Conservation (phyloP, 495 filamentous ascomycete species). For the Penicillium turbatum region DNA sequence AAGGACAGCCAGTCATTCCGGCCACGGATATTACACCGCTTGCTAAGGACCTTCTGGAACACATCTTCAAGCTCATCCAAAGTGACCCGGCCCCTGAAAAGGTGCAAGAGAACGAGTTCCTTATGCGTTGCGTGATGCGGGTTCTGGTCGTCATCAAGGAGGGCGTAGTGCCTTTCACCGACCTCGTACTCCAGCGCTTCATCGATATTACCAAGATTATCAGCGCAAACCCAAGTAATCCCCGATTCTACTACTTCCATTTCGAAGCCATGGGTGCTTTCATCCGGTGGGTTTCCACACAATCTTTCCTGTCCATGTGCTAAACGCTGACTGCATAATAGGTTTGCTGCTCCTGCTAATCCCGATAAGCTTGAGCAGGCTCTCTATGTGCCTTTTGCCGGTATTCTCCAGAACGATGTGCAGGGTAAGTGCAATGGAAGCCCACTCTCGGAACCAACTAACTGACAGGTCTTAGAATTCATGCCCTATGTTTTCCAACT, state of each 20-base stretch:
- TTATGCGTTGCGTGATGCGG: slow-evolving; percentile 98
- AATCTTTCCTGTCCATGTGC: too few species aligned
- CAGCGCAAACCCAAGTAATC: slow-evolving; percentile 90
- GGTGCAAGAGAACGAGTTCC: slow-evolving; percentile 96
- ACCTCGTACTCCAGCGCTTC: slow-evolving; percentile 70
- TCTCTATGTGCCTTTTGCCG: slow-evolving; percentile 72
- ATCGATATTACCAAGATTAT: slow-evolving; percentile 85
- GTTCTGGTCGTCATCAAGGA: slow-evolving; percentile 90
- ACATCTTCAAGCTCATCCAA: slow-evolving; percentile 88
- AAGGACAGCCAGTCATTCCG: slow-evolving; percentile 69
- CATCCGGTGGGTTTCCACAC: slow-evolving; percentile 54
- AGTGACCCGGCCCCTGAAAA: slow-evolving; percentile 77
- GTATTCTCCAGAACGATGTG: slow-evolving; percentile 72
- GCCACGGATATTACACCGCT: slow-evolving; percentile 68
- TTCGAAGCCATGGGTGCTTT: slow-evolving; percentile 97
- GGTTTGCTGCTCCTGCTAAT: slow-evolving; percentile 63
- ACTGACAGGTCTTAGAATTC: slow-evolving; percentile 60
- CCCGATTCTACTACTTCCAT: slow-evolving; percentile 96
- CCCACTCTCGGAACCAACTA: background rate
- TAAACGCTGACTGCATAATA: slow-evolving; percentile 21
- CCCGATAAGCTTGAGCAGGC: slow-evolving; percentile 69
- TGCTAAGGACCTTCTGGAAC: slow-evolving; percentile 79
- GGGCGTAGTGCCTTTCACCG: slow-evolving; percentile 61
- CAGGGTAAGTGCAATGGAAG: slow-evolving; percentile 50
- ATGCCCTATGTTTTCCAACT: slow-evolving; percentile 96